phyloP scores from a whole-genome alignment of 78 protist genomes.

The Capsaspora owczarzaki region DNA sequence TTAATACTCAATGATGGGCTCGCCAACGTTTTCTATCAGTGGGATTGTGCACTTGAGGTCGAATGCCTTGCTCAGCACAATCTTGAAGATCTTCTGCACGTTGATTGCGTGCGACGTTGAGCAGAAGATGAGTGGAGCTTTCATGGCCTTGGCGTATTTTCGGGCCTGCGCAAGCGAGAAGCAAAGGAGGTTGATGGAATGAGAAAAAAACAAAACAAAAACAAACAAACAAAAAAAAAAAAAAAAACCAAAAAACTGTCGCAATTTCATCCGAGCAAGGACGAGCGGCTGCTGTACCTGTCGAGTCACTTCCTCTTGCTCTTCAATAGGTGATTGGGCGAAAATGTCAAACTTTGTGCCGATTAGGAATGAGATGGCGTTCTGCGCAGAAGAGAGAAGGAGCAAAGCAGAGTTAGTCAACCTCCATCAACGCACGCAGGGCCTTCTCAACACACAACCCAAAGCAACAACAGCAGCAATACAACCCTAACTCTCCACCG shows the following conservation, averaged over 20 bases:
- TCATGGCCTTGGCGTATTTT: slow-evolving; percentile 88
- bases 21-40: slow-evolving; percentile 57
- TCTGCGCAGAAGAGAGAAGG: slow-evolving; percentile 7
- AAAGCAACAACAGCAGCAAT: no score
- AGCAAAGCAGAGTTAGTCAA: not conserved
- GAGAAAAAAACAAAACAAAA: not conserved
- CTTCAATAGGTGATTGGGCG: slow-evolving; percentile 53
- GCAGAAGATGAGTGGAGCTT: slow-evolving; percentile 88
- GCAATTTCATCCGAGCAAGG: not conserved
- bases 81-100: slow-evolving; percentile 82
- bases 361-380: slow-evolving; percentile 81
- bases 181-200: not conserved
- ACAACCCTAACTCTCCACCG: no score
- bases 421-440: no score
- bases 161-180: slow-evolving; percentile 67
- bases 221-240: not conserved
- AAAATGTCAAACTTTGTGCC: slow-evolving; percentile 91
- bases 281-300: slow-evolving; percentile 26
- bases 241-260: no score
- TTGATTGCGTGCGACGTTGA: slow-evolving; percentile 75
- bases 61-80: slow-evolving; percentile 74
- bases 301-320: slow-evolving; percentile 76
- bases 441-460: no score
- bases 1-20: slow-evolving; percentile 77
- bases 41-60: slow-evolving; percentile 69